Conservation (phyloP, 2,329 filamentous ascomycete species). For the Scytalidium sp. region DNA sequence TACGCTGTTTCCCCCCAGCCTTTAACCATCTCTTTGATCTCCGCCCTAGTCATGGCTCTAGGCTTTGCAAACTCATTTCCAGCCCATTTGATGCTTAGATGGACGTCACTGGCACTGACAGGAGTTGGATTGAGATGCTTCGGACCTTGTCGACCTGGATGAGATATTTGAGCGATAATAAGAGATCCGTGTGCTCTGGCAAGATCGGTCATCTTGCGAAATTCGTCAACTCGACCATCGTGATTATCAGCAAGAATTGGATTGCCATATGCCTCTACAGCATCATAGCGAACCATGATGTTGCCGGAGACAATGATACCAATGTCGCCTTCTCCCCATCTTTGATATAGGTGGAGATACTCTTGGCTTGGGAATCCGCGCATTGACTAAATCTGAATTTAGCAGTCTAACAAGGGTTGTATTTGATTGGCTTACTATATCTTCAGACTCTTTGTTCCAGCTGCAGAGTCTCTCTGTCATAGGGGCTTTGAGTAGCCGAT, state of each 20-base stretch:
- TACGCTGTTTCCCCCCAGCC: no score
- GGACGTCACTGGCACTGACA: background rate
- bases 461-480: slow-evolving; percentile 64
- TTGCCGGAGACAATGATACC: slow-evolving; percentile 62
- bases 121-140: slow-evolving; percentile 19
- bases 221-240: slow-evolving; percentile 58
- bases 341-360: slow-evolving; percentile 54
- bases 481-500: slow-evolving; percentile 65
- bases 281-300: slow-evolving; percentile 59
- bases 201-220: slow-evolving; percentile 51
- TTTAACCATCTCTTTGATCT: background rate
- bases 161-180: slow-evolving; percentile 58
- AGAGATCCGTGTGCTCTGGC: slow-evolving; percentile 56
- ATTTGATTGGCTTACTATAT: no score
- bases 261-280: slow-evolving; percentile 55
- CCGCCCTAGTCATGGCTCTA: background rate
- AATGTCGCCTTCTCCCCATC: slow-evolving; percentile 57
- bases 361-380: slow-evolving; percentile 52
- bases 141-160: slow-evolving; percentile 54
- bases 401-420: no score
- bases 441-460: no score
- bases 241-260: slow-evolving; percentile 53
- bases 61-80: slow-evolving; percentile 5
- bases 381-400: no score
- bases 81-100: slow-evolving; percentile 56